Conservation (phyloP, 371 early-diverging fungal species). For the Circinella umbellata region DNA sequence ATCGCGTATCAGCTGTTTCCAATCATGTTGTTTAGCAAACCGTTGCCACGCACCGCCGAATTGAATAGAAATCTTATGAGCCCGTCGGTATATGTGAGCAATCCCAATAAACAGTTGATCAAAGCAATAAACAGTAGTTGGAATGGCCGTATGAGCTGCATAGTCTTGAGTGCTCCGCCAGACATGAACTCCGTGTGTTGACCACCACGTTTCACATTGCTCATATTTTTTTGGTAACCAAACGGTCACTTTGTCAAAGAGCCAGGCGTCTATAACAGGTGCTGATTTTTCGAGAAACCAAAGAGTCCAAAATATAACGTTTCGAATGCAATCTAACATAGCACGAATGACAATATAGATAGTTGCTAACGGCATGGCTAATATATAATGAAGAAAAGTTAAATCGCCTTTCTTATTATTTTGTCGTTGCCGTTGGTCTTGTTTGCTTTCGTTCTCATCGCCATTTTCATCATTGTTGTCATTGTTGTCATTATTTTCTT, state of each 20-base stretch:
- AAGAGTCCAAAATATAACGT: constrained; percentile 10
- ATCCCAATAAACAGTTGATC: constrained; percentile 7
- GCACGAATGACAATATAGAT: constrained; percentile 26
- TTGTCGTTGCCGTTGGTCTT: neutral
- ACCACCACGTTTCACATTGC: constrained; percentile 32
- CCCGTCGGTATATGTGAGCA: neutral
- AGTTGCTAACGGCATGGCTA: constrained; percentile 39
- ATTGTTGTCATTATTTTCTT: neutral
- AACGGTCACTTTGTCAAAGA: constrained; percentile 38
- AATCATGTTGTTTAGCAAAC: constrained; percentile 32
- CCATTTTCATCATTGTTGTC: neutral
- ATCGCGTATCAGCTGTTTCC: constrained; percentile 31
- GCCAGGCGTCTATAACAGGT: constrained; percentile 43
- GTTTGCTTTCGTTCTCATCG: neutral
- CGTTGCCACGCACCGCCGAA: constrained; percentile 22
- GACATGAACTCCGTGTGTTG: constrained; percentile 18
- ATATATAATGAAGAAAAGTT: constrained; percentile 35
- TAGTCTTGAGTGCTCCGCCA: neutral
- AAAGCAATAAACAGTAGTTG: constrained; percentile 7
- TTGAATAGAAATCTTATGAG: neutral
- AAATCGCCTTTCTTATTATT: neutral
- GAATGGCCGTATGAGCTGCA: constrained; percentile 7
- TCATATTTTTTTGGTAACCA: constrained; percentile 26
- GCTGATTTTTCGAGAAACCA: constrained; percentile 32
- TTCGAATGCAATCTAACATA: neutral